Percentiles rank a stretch among this genome's conserved stretches.
These are phyloP conservation scores for Rhodotorula mucilaginosa DNA, from an alignment of 1,284 basidiomycete species.

Conservation along the genomic window DNA sequence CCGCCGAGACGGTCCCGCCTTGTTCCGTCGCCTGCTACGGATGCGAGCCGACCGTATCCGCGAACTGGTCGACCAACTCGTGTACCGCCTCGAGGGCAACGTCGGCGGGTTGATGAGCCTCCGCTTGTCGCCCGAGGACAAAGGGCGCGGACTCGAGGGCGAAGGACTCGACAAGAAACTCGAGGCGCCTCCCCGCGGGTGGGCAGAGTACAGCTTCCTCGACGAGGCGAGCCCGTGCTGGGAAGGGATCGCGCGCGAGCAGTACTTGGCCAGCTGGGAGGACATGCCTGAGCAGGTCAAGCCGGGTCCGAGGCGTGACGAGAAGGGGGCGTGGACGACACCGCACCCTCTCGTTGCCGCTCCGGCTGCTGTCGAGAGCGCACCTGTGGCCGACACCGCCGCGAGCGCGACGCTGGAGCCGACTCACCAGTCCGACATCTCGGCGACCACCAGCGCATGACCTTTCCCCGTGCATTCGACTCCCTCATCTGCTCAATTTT, in stretches of 20 bases:
- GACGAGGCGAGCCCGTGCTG: conserved; percentile 17
- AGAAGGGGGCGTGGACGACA: conserved; percentile 7
- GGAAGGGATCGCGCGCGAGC: conserved; percentile 19
- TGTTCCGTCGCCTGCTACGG: conserved; percentile 49
- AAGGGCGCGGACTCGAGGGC: conserved; percentile 30
- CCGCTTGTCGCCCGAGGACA: conserved; percentile 22
- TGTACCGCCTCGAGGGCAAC: conserved; percentile 16
- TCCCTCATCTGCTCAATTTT: too few species aligned
- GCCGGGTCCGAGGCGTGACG: neutral
- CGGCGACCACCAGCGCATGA: too few species aligned
- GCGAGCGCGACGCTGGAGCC: too few species aligned
- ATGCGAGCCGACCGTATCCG: conserved; percentile 51
- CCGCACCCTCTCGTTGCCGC: conserved; percentile 9
- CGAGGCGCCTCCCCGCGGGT: conserved; percentile 11
- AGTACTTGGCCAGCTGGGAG: conserved; percentile 14
- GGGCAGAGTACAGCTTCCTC: conserved; percentile 28
- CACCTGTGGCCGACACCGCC: neutral
- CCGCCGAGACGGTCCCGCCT: conserved; percentile 49
- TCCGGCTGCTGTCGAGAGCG: neutral
- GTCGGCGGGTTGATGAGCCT: conserved; percentile 25
- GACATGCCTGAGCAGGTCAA: conserved; percentile 9
- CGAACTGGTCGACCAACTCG: conserved; percentile 38
- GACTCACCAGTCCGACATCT: too few species aligned
- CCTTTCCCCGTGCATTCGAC: too few species aligned
- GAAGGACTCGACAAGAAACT: conserved; percentile 20